Conservation (phyloP, 2,329 filamentous ascomycete species). For the Thielaviopsis euricoi region DNA sequence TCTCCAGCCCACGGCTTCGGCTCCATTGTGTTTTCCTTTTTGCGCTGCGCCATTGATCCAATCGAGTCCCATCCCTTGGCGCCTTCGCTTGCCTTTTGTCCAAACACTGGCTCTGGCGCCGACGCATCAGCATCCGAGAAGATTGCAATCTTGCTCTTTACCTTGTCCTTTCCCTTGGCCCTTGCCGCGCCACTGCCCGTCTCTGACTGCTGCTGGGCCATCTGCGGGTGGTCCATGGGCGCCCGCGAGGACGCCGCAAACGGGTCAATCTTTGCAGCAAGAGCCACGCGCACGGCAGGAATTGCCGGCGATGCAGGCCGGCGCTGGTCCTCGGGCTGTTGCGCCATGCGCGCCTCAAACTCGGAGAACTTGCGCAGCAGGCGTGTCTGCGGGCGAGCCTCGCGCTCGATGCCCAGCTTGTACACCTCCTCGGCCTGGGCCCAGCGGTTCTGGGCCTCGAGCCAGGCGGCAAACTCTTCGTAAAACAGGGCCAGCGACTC, state of each 20-base stretch:
- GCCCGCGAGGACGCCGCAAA: slow-evolving; percentile 44
- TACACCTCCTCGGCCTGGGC: slow-evolving; percentile 89
- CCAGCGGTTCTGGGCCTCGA: slow-evolving; percentile 73
- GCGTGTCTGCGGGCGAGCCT: slow-evolving; percentile 67
- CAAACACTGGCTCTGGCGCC: slow-evolving; percentile 4
- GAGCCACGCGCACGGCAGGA: slow-evolving; percentile 63
- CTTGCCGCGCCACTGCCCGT: neutral
- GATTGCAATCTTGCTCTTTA: slow-evolving; percentile 51
- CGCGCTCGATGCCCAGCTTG: slow-evolving; percentile 71
- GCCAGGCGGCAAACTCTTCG: slow-evolving; percentile 88
- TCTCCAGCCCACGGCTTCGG: slow-evolving; percentile 85
- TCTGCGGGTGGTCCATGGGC: slow-evolving; percentile 51
- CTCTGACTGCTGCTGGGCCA: slow-evolving; percentile 32
- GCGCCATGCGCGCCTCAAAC: slow-evolving; percentile 65
- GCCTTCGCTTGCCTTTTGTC: slow-evolving; percentile 57
- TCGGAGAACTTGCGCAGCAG: slow-evolving; percentile 81
- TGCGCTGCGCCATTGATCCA: slow-evolving; percentile 68
- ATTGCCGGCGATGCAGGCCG: slow-evolving; percentile 71
- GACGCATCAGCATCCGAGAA: slow-evolving; percentile 11
- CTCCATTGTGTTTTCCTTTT: slow-evolving; percentile 83
- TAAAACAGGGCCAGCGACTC: slow-evolving; percentile 83
- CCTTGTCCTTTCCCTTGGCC: slow-evolving; percentile 47
- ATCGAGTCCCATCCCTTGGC: slow-evolving; percentile 84
- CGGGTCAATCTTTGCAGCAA: slow-evolving; percentile 74
- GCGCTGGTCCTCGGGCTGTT: slow-evolving; percentile 38